These are phyloP conservation scores for Solanum hybrid DNA, from an alignment of 305 asterid species.

Conservation along the genomic window DNA sequence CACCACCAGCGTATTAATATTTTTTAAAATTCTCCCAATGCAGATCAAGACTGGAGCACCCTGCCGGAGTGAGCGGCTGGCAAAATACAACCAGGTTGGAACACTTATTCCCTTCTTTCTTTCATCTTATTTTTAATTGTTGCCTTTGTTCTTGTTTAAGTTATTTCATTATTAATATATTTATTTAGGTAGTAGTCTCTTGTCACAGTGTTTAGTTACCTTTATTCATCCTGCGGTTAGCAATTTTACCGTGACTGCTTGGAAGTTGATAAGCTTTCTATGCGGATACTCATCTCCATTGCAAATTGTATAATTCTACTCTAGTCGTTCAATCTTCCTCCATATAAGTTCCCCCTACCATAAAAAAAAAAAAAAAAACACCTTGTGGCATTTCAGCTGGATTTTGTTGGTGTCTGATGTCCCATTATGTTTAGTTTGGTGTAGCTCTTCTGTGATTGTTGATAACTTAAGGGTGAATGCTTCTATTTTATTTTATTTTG, in stretches of 20 bases:
- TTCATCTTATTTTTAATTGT: background rate
- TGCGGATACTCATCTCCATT: background rate
- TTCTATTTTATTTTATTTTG: background rate
- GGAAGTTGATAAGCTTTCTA: background rate
- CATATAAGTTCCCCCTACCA: background rate
- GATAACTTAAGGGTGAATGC: background rate
- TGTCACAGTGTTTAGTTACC: background rate
- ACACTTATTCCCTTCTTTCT: background rate
- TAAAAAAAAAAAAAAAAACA: background rate
- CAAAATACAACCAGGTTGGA: conserved; percentile 89
- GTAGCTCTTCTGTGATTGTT: background rate
- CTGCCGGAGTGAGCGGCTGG: conserved; percentile 93
- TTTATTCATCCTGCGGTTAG: background rate
- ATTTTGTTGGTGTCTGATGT: background rate
- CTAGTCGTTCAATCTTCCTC: background rate
- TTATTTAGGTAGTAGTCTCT: background rate
- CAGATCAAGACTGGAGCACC: conserved; percentile 99
- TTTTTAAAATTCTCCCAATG: conserved; percentile 9
- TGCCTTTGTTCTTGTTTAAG: background rate
- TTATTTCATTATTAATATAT: background rate
- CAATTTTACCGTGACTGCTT: background rate
- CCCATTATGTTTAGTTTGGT: background rate
- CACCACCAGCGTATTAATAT: background rate
- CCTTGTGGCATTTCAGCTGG: background rate
- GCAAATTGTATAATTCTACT: background rate